Evolutionary conservation across 257 asterid genomes (phyloP), one percentile per base, ranked within the genome.

Genomic region (Solanum bulbocastanum): DNA sequence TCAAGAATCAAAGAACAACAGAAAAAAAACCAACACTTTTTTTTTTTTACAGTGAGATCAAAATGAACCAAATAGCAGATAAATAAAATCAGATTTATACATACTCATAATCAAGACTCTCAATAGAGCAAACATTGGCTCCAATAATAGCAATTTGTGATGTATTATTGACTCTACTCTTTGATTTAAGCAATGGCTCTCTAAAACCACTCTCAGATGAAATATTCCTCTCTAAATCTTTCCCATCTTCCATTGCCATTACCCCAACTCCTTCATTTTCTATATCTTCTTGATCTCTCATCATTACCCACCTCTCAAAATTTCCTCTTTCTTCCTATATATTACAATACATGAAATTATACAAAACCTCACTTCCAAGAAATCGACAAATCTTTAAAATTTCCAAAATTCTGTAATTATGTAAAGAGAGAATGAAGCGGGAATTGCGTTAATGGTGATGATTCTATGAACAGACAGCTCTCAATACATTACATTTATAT

Each of bases 21-120:
- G 10, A 25, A 23, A n/a, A 5, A 36, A 25, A n/a, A 79, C 83
- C 85, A 18, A 49, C 37, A 68, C 40, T 69, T 35, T n/a, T 52
- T 52, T 44, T 35, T 62, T 8, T 56, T 18, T 52, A 35, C 9
- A n/a, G 58, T 20, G n/a, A 15, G 62, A 68, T 14, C 76, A 69
- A 69, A 69, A 69, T 8, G 8, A 49, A 87, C 42, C 12, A 78
- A 10, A 46, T 7, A 83, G 14, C 42, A 23, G 37, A n/a, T 49
- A 36, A 35, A 58, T 20, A 62, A 36, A n/a, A 39, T 65, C 32
- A 81, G 52, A 84, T 27, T 44, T 65, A n/a, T 3, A 65, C 91
- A 40, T 87, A 96, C 98, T 96, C 99, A 91, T 96, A 95, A 89
- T 96, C 99, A 56, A 96, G 98, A 92, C 98, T 96, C 86, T 95